These are phyloP conservation scores for Aspergillus thermomutatus DNA, from an alignment of 2,329 filamentous ascomycete species.

Conservation along the genomic window DNA sequence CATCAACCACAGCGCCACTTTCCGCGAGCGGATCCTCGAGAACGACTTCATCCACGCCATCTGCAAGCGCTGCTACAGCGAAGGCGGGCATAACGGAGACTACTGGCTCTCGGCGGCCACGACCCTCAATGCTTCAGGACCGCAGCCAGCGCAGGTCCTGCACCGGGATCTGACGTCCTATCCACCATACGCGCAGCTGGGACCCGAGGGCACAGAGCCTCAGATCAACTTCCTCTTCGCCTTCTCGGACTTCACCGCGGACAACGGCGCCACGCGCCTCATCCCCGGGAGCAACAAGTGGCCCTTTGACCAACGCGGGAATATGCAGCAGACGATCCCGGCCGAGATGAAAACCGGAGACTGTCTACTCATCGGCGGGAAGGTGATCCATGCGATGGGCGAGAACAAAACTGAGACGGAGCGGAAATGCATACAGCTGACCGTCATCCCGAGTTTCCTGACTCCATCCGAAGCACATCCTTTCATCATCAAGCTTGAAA, in stretches of 20 bases:
- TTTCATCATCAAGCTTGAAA: background rate
- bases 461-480: background rate
- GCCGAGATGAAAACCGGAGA: constrained; percentile 6
- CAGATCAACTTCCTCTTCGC: constrained; percentile 9
- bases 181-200: background rate
- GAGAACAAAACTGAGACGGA: background rate
- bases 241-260: constrained; percentile 9
- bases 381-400: constrained; percentile 4
- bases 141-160: background rate
- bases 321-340: background rate
- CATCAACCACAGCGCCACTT: constrained; percentile 18
- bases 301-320: background rate
- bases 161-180: background rate
- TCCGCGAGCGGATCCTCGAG: constrained; percentile 27
- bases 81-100: background rate
- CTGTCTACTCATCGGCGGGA: constrained; percentile 1
- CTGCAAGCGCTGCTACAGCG: constrained; percentile 1
- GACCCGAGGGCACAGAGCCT: background rate
- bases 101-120: background rate
- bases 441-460: background rate
- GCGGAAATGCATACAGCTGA: background rate
- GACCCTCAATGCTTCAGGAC: background rate
- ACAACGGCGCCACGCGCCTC: constrained; percentile 12
- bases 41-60: constrained; percentile 26
- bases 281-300: constrained; percentile 13